These are phyloP conservation scores for Sclerospora graminicola DNA, from an alignment of 352 stramenopile genomes.

Conservation along the genomic window DNA sequence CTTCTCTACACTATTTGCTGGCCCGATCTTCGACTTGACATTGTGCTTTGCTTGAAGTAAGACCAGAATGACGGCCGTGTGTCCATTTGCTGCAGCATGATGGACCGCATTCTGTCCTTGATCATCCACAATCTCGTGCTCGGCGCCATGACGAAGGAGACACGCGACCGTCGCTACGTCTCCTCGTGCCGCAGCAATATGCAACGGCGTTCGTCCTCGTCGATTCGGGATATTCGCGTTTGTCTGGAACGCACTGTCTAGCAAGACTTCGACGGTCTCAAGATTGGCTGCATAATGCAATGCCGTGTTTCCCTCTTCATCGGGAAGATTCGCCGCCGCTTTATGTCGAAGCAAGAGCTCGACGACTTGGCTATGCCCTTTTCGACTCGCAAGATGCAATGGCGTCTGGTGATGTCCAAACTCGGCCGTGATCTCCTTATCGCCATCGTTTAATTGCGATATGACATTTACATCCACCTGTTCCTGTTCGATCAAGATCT, in stretches of 20 bases:
- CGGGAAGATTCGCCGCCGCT: constrained; percentile 62
- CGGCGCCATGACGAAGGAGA: constrained; percentile 52
- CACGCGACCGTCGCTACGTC: constrained; percentile 72
- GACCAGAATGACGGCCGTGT: constrained; percentile 62
- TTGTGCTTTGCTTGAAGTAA: constrained; percentile 59
- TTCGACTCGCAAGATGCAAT: constrained; percentile 67
- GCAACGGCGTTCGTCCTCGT: constrained; percentile 57
- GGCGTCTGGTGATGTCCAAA: constrained; percentile 66
- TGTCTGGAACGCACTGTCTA: constrained; percentile 47
- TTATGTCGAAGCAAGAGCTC: constrained; percentile 54
- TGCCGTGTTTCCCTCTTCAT: constrained; percentile 73
- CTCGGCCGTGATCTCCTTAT: constrained; percentile 65
- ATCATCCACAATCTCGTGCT: constrained; percentile 70
- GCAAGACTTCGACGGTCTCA: constrained; percentile 50
- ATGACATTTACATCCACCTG: constrained; percentile 66
- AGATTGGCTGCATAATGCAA: constrained; percentile 61
- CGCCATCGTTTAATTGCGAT: constrained; percentile 59
- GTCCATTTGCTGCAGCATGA: constrained; percentile 63
- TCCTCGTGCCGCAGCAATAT: constrained; percentile 55
- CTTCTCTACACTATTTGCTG: background rate
- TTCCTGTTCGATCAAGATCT: constrained; percentile 56
- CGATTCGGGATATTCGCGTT: constrained; percentile 78
- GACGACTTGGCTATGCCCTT: constrained; percentile 50
- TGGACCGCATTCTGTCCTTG: constrained; percentile 80
- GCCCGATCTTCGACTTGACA: constrained; percentile 8